Conservation (phyloP, 2,329 filamentous ascomycete species). For the Colletotrichum siamense region DNA sequence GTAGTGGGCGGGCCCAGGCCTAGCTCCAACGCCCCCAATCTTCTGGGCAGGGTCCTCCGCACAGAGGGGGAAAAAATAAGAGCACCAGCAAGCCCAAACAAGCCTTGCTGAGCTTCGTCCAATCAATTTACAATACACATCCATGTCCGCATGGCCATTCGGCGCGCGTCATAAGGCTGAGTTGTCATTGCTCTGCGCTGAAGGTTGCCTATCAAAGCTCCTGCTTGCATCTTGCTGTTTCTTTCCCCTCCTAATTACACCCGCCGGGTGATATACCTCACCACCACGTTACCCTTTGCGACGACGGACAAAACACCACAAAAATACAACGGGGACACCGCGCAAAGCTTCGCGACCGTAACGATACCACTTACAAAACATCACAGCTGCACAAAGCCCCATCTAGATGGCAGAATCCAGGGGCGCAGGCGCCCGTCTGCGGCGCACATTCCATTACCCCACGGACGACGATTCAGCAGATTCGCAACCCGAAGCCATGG, state of each 20-base stretch:
- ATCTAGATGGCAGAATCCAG: slow-evolving; percentile 25
- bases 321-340: background rate
- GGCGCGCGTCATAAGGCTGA: slow-evolving; percentile 21
- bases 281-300: background rate
- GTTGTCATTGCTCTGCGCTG: background rate
- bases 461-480: slow-evolving; percentile 61
- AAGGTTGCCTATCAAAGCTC: background rate
- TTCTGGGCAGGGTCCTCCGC: background rate
- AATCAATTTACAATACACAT: background rate
- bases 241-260: background rate
- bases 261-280: background rate
- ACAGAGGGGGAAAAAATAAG: background rate
- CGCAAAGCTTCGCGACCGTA: background rate
- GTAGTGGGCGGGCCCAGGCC: slow-evolving; percentile 2
- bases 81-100: background rate
- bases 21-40: background rate
- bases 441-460: slow-evolving; percentile 80
- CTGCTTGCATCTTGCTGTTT: background rate
- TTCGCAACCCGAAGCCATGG: slow-evolving; percentile 65
- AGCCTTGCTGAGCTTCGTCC: background rate
- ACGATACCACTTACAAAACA: background rate
- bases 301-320: background rate
- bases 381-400: background rate
- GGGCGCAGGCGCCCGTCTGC: slow-evolving; percentile 62
- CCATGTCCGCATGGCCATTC: background rate